phyloP scores from a whole-genome alignment of 192 early-diverging fungal species.

The Jimgerdemannia lactiflua region DNA sequence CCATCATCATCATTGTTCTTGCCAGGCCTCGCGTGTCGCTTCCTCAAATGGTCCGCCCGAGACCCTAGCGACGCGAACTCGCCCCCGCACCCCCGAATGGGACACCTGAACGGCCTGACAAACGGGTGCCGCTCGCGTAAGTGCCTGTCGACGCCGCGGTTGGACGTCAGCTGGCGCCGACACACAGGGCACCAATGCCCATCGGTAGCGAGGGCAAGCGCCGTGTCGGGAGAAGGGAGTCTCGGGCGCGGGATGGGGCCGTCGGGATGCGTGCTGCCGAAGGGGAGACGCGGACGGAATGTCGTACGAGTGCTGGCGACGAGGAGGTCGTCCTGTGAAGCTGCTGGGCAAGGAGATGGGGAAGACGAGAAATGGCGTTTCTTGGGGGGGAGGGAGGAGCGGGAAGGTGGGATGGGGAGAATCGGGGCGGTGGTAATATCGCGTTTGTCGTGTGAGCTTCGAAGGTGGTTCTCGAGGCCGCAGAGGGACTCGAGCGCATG shows the following conservation, averaged over 20 bases:
- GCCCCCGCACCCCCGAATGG: background rate
- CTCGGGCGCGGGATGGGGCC: too few species aligned
- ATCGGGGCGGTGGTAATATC: background rate
- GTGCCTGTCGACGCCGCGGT: background rate
- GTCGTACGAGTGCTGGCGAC: background rate
- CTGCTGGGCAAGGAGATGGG: background rate
- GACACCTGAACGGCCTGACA: background rate
- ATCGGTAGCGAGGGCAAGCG: background rate
- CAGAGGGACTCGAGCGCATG: background rate
- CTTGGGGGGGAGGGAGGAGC: background rate
- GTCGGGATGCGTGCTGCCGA: background rate
- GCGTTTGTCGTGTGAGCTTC: background rate
- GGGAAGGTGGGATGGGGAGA: too few species aligned
- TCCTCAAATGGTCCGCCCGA: background rate
- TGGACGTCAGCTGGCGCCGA: background rate
- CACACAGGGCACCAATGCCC: too few species aligned
- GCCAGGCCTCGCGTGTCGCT: background rate
- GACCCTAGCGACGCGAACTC: background rate
- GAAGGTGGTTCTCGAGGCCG: background rate
- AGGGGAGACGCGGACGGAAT: background rate
- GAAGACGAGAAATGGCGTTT: background rate
- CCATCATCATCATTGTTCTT: background rate
- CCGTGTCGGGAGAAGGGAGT: background rate
- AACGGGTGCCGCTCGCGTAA: background rate
- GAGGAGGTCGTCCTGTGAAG: background rate